Conservation (phyloP, 495 filamentous ascomycete species). For the Rhypophila decipiens region DNA sequence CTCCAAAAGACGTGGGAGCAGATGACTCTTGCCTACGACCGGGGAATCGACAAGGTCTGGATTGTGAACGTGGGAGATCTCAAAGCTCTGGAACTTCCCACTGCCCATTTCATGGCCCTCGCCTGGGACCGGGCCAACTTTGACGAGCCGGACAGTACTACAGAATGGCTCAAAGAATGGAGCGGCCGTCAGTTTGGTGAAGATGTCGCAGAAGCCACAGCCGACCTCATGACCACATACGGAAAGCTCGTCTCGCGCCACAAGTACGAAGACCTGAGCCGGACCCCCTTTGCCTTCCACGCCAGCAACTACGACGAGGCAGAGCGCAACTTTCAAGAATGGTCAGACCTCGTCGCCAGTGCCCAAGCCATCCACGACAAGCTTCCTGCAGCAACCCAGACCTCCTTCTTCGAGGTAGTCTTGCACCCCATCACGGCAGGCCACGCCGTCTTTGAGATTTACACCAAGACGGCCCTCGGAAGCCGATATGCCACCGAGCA, state of each 20-base stretch:
- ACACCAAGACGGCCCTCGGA: conserved; percentile 23
- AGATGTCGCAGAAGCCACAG: conserved; percentile 31
- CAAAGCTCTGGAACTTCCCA: conserved; percentile 52
- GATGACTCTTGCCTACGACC: conserved; percentile 49
- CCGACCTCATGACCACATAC: conserved; percentile 48
- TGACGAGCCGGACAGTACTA: conserved; percentile 34
- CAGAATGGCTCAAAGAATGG: conserved; percentile 43
- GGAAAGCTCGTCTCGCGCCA: conserved; percentile 48
- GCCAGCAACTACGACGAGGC: conserved; percentile 58
- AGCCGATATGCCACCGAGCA: conserved; percentile 17
- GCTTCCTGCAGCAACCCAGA: conserved; percentile 27
- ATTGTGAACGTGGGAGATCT: conserved; percentile 63
- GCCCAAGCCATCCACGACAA: conserved; percentile 44
- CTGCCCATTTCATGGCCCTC: conserved; percentile 53
- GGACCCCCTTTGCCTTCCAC: conserved; percentile 50
- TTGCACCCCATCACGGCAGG: conserved; percentile 54
- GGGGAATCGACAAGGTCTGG: conserved; percentile 56
- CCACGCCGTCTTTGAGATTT: conserved; percentile 30
- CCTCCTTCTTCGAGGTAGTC: conserved; percentile 58
- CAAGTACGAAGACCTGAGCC: conserved; percentile 52
- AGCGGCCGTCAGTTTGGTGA: conserved; percentile 28
- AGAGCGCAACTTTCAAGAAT: conserved; percentile 49
- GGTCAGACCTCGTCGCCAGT: conserved; percentile 41
- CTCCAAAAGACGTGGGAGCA: conserved; percentile 48
- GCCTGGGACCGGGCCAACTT: conserved; percentile 50